Conservation (phyloP, 768 basidiomycete genomes). For the Lentinus tigrinus region DNA sequence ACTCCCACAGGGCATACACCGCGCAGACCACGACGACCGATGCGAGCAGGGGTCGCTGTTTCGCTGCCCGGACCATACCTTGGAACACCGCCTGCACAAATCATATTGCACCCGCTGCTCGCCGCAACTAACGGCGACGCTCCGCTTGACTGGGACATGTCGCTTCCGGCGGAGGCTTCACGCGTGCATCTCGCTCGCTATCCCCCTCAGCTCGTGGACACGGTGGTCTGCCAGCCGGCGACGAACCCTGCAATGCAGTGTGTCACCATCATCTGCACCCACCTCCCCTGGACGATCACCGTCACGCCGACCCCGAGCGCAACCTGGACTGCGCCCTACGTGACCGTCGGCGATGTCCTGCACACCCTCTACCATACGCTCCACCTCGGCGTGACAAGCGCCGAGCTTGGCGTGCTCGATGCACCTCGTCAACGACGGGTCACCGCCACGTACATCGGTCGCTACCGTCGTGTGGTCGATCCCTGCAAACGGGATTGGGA, state of each 20-base stretch:
- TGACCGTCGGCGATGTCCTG: conserved; percentile 50
- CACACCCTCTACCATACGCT: conserved; percentile 44
- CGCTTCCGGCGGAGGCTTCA: conserved; percentile 1
- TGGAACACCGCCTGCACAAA: conserved; percentile 1
- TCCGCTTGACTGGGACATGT: conserved; percentile 17
- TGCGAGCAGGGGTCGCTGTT: conserved; percentile 3
- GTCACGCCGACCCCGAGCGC: conserved; percentile 25
- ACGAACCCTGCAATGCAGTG: conserved; percentile 27
- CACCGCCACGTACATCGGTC: conserved; percentile 39
- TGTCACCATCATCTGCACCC: conserved; percentile 30
- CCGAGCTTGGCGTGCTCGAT: conserved; percentile 41
- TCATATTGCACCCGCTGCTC: conserved; percentile 23
- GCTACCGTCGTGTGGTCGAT: conserved; percentile 37
- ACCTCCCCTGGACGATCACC: conserved; percentile 34
- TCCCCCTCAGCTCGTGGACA: not conserved
- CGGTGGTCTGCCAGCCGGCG: conserved; percentile 28
- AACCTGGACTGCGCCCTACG: conserved; percentile 19
- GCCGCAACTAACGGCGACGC: conserved; percentile 12
- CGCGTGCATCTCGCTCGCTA: not conserved
- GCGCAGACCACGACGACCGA: conserved; percentile 7
- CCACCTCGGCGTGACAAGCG: conserved; percentile 36
- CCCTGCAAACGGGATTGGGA: conserved; percentile 36
- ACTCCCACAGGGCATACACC: conserved; percentile 22
- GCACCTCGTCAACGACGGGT: conserved; percentile 35
- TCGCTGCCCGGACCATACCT: conserved; percentile 6